A percentile compares a stretch with the other conserved stretches of the same genome.
Evolutionary conservation across 2,329 filamentous ascomycete species (phyloP).

Genomic region (Fusarium zealandicum): DNA sequence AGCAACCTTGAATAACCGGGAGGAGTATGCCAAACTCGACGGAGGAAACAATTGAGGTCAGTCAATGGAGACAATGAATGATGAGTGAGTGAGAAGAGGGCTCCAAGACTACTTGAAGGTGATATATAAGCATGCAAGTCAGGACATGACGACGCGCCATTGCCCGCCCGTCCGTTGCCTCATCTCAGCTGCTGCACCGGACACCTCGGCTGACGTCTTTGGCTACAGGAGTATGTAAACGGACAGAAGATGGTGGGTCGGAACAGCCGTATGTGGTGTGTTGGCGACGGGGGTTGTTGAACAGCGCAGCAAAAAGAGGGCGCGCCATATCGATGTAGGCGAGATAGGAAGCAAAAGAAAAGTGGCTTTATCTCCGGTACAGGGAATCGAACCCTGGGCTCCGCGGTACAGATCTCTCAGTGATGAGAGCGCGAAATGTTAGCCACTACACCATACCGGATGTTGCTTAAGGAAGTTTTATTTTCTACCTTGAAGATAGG

Average conservation of each 20-base stretch:
- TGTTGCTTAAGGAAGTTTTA: background rate
- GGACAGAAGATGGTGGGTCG: conserved; percentile 15
- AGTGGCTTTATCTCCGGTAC: background rate
- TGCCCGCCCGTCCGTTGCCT: conserved; percentile 11
- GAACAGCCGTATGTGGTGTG: conserved; percentile 13
- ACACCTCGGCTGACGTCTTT: conserved; percentile 6
- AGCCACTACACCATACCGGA: conserved; percentile 47
- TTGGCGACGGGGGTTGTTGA: background rate
- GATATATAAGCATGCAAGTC: background rate
- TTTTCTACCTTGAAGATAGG: background rate
- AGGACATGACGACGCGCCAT: conserved; percentile 2
- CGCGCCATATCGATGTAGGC: background rate
- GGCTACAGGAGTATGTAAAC: conserved; percentile 19
- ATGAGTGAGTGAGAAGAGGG: background rate
- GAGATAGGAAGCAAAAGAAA: conserved; percentile 1
- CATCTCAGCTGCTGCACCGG: conserved; percentile 9
- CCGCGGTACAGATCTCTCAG: conserved; percentile 1
- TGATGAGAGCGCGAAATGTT: conserved; percentile 43
- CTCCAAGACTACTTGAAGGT: conserved; percentile 25
- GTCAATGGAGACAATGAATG: background rate
- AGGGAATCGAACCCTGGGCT: conserved; percentile 5
- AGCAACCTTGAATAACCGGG: too few species aligned
- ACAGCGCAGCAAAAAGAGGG: background rate
- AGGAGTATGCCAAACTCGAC: too few species aligned
- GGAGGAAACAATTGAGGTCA: too few species aligned